Evolutionary conservation across 805 yeast genomes (phyloP).

Genomic region (Citeromyces matritensis): DNA sequence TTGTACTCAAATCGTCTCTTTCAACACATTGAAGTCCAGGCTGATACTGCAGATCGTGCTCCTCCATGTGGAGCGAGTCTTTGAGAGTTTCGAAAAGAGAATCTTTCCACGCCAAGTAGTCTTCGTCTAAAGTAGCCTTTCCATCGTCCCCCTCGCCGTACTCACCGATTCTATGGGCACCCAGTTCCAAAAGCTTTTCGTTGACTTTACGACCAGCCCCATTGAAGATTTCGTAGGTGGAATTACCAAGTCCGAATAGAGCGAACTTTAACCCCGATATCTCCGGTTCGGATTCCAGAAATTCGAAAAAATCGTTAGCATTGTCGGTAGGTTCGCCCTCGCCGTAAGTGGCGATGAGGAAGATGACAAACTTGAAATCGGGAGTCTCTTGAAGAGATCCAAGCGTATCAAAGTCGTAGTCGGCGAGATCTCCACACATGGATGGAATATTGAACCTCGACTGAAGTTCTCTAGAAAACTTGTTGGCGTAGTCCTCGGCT

Average conservation of each 20-base stretch:
- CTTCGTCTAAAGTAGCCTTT: conserved; percentile 88
- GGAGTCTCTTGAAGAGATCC: conserved; percentile 44
- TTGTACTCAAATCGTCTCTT: conserved; percentile 13
- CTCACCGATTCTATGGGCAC: conserved; percentile 62
- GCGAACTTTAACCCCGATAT: conserved; percentile 50
- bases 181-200: conserved; percentile 38
- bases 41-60: conserved; percentile 67
- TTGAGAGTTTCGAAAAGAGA: conserved; percentile 50
- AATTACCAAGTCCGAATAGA: conserved; percentile 87
- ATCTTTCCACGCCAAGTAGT: conserved; percentile 89
- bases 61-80: conserved; percentile 51
- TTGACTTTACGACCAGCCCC: conserved; percentile 57
- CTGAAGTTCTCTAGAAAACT: conserved; percentile 78
- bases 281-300: conserved; percentile 43
- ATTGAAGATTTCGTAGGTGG: conserved; percentile 86
- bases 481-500: conserved; percentile 91
- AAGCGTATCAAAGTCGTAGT: conserved; percentile 71
- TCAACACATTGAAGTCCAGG: conserved; percentile 40
- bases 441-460: conserved; percentile 70
- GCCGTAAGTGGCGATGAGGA: conserved; percentile 88
- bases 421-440: conserved; percentile 79
- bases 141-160: conserved; percentile 95
- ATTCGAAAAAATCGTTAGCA: conserved; percentile 67
- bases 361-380: conserved; percentile 31
- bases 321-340: conserved; percentile 98